Conservation (phyloP, 75 land plant species). For the Larix kaempferi region DNA sequence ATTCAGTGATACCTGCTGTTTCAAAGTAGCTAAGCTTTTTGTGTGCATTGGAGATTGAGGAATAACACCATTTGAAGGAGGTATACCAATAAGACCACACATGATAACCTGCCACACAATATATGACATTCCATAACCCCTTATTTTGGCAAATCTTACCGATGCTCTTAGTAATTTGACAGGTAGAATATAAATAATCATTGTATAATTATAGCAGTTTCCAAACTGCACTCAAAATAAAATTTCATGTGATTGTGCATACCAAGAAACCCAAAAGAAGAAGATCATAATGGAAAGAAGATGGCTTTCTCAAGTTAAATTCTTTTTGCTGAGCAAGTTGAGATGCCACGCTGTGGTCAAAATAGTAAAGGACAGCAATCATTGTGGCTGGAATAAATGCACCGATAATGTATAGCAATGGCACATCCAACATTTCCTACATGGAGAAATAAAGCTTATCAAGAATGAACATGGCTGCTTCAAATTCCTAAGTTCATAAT, state of each 20-base stretch:
- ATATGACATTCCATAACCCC: background rate
- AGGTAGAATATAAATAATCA: background rate
- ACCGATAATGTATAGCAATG: constrained; percentile 32
- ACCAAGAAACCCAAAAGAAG: constrained; percentile 40
- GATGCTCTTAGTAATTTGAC: background rate
- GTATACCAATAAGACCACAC: constrained; percentile 89
- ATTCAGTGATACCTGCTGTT: constrained; percentile 62
- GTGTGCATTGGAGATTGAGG: constrained; percentile 99
- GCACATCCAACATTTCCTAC: constrained; percentile 73
- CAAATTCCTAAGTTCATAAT: background rate
- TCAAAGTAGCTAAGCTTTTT: constrained; percentile 80
- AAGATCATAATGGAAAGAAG: constrained; percentile 49
- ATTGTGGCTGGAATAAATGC: constrained; percentile 57
- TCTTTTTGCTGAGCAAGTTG: constrained; percentile 55
- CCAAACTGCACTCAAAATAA: background rate
- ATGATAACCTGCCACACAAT: constrained; percentile 26
- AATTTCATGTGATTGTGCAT: constrained; percentile 12
- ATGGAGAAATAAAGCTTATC: background rate
- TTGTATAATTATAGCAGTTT: background rate
- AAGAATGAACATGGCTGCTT: too few species aligned
- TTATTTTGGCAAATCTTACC: background rate
- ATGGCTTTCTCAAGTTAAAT: constrained; percentile 50
- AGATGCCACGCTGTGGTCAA: constrained; percentile 62
- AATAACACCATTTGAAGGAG: constrained; percentile 93
- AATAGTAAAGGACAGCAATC: constrained; percentile 58